phyloP scores from a whole-genome alignment of 2,329 filamentous ascomycete species.

The Eutypella sp. region DNA sequence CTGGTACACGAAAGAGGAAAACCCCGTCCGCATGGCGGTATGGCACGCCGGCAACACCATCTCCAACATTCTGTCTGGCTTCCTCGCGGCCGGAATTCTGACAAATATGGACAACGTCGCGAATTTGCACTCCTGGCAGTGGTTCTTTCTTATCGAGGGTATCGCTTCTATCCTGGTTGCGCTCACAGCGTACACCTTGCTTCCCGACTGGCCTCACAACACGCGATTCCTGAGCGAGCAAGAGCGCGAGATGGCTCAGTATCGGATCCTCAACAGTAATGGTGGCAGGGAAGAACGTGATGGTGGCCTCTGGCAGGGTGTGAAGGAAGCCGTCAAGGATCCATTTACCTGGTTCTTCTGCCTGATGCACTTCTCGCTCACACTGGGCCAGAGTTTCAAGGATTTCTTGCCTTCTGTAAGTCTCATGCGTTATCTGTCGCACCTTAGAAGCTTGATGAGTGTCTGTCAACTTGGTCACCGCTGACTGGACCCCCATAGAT shows the following conservation, averaged over 20 bases:
- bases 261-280: constrained; percentile 29
- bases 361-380: constrained; percentile 37
- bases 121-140: constrained; percentile 37
- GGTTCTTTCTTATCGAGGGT: constrained; percentile 42
- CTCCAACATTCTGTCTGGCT: constrained; percentile 39
- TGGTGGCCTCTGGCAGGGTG: constrained; percentile 32
- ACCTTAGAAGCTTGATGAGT: not conserved
- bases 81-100: constrained; percentile 39
- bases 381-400: constrained; percentile 36
- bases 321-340: constrained; percentile 28
- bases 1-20: constrained; percentile 40
- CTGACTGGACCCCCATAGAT: constrained; percentile 10
- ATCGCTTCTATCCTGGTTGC: constrained; percentile 30
- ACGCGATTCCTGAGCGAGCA: constrained; percentile 34
- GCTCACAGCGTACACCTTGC: constrained; percentile 27
- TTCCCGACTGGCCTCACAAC: constrained; percentile 35
- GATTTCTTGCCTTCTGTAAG: constrained; percentile 36
- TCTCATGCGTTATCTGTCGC: not conserved
- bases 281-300: constrained; percentile 30
- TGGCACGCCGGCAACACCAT: constrained; percentile 41
- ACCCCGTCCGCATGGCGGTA: constrained; percentile 36
- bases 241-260: constrained; percentile 34
- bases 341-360: constrained; percentile 36
- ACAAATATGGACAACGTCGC: constrained; percentile 36
- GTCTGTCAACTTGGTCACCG: not conserved